Percentiles rank a stretch among this genome's conserved stretches.
Evolutionary conservation across 164 flowering plant genomes (phyloP).

Genomic region (Malania oleifera): DNA sequence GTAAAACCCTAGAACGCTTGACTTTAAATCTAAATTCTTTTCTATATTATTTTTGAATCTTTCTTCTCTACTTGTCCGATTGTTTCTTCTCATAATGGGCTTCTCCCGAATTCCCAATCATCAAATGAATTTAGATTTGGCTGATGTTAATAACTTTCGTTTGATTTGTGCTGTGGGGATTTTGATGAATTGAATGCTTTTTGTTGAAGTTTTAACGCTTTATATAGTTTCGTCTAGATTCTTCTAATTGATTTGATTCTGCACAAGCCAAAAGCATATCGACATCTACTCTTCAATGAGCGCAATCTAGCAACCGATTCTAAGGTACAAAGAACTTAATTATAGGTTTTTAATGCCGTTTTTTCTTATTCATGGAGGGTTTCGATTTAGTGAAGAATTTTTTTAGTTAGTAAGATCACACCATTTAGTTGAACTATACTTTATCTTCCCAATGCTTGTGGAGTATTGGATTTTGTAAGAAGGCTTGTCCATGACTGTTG

Average conservation of each 20-base stretch:
- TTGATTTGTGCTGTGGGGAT: neutral
- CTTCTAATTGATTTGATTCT: constrained; percentile 76
- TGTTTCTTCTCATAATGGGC: neutral
- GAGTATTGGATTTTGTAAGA: neutral
- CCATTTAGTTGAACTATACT: neutral
- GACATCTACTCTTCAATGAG: constrained; percentile 70
- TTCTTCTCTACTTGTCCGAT: neutral
- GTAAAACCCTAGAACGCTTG: constrained; percentile 18
- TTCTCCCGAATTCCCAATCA: too few relatives aligned
- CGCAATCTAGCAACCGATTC: constrained; percentile 25
- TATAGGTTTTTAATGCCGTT: neutral
- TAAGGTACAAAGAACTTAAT: constrained; percentile 33
- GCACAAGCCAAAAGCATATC: constrained; percentile 76
- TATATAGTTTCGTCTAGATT: constrained; percentile 34
- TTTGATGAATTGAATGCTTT: neutral
- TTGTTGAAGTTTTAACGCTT: neutral
- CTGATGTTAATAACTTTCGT: neutral
- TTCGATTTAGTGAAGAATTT: too few relatives aligned
- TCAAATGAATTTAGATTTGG: too few relatives aligned
- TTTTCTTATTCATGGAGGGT: neutral
- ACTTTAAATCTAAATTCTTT: neutral
- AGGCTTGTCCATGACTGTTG: neutral
- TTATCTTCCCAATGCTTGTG: neutral
- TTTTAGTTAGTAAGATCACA: neutral
- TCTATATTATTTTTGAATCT: neutral